phyloP scores from a whole-genome alignment of 495 filamentous ascomycete genomes.

The Aspergillus coremiiformis region DNA sequence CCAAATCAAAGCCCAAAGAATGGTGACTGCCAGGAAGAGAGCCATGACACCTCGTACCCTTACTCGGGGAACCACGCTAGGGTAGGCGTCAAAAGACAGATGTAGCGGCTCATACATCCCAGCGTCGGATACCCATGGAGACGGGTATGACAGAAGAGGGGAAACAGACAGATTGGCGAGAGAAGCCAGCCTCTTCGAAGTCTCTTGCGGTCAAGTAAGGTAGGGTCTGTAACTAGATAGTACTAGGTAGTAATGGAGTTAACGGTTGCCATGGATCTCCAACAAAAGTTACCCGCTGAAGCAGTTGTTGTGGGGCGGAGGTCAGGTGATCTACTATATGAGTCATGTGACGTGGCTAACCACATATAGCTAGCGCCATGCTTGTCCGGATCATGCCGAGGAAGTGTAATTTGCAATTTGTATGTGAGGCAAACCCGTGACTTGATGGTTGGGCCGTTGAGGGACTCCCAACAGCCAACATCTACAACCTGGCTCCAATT shows the following conservation, averaged over 20 bases:
- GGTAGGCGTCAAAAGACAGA: slow-evolving; percentile 43
- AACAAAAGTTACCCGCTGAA: not conserved
- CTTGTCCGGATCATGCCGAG: slow-evolving; percentile 1
- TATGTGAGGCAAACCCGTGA: slow-evolving; percentile 7
- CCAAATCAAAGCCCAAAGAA: slow-evolving; percentile 47
- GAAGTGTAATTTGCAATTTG: not conserved
- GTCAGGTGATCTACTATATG: not conserved
- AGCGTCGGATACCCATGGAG: slow-evolving; percentile 35
- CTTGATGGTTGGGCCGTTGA: slow-evolving; percentile 17
- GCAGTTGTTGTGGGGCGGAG: not conserved
- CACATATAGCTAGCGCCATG: slow-evolving; percentile 4
- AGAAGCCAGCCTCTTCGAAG: not conserved
- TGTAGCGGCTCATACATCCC: slow-evolving; percentile 46
- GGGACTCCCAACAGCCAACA: not conserved
- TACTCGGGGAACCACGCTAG: slow-evolving; percentile 40
- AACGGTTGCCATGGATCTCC: slow-evolving; percentile 1
- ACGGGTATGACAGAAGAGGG: slow-evolving; percentile 19
- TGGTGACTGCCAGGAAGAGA: slow-evolving; percentile 43
- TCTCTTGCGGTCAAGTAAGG: not conserved
- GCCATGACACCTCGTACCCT: slow-evolving; percentile 46
- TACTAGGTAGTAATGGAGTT: too few species aligned
- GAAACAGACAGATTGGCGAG: slow-evolving; percentile 5
- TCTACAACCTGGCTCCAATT: not conserved
- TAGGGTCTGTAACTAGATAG: not conserved
- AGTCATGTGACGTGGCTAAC: not conserved